These are phyloP conservation scores for Phaeomoniella chlamydospora DNA, from an alignment of 2,329 filamentous ascomycete species.

Conservation along the genomic window DNA sequence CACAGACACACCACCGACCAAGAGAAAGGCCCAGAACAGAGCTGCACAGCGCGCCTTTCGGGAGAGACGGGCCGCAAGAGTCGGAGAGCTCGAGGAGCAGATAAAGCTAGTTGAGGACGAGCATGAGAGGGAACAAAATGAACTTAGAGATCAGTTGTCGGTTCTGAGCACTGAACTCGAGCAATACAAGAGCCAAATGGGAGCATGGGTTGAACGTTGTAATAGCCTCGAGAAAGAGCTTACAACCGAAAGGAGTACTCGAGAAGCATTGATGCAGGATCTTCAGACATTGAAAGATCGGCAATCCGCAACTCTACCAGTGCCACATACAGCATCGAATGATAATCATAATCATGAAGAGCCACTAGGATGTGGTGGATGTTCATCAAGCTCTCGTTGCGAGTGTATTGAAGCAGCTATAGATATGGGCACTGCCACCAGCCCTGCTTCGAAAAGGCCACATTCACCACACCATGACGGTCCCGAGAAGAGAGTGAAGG, in stretches of 20 bases:
- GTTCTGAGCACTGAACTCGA: slow-evolving; percentile 52
- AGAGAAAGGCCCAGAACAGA: slow-evolving; percentile 87
- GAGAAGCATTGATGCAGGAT: background rate
- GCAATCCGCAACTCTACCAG: too few species aligned
- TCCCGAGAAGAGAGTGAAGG: slow-evolving; percentile 40
- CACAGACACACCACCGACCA: slow-evolving; percentile 81
- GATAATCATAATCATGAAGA: slow-evolving; percentile 8
- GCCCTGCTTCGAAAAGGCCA: slow-evolving; percentile 18
- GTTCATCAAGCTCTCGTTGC: slow-evolving; percentile 47
- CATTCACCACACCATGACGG: slow-evolving; percentile 16
- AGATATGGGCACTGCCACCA: slow-evolving; percentile 24
- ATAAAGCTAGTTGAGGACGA: slow-evolving; percentile 32
- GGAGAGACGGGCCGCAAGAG: slow-evolving; percentile 70
- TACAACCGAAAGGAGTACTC: slow-evolving; percentile 12
- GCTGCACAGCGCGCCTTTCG: slow-evolving; percentile 83
- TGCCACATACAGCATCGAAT: too few species aligned
- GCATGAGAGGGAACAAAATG: slow-evolving; percentile 26
- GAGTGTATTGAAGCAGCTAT: slow-evolving; percentile 45
- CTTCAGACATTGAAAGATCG: background rate
- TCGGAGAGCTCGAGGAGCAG: slow-evolving; percentile 49
- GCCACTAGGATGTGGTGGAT: slow-evolving; percentile 48
- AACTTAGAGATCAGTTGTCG: slow-evolving; percentile 39
- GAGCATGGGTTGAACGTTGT: slow-evolving; percentile 37
- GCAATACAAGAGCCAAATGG: slow-evolving; percentile 40
- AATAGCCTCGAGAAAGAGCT: slow-evolving; percentile 49